Base-by-base conservation (phyloP, 768 basidiomycete genomes). In the Suillus occidentalis region DNA sequence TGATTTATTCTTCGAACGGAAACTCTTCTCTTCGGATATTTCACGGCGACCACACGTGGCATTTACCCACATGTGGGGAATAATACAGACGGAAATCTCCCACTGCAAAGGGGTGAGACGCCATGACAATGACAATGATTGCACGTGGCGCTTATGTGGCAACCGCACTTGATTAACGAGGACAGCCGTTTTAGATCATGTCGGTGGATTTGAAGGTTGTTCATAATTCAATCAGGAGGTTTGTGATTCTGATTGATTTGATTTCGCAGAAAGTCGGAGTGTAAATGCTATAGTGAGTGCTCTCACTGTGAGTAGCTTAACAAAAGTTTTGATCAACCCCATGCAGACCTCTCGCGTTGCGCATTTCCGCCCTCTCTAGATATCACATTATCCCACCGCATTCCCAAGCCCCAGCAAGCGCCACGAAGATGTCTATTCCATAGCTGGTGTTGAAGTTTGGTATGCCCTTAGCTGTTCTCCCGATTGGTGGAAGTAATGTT, bases 1-100 rank as follows among this genome's bases (percentile, higher is more conserved):
- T 53, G 28, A 20, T 31, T 53, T 20, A 16, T 40, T 40, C 37
- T 39, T 34, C n/a, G 31, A 56, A 36, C 55, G n/a, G 36, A 53
- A 16, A n/a, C n/a, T 14, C 36, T 39, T 22, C 7, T 39, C 56
- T 31, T 31, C 57, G 37, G 57, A 40, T 18, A 58, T 25, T 39
- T 52, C 31, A 9, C 28, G 28, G 52, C 28, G 52, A 31, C 56
- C 25, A 58, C 22, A 58, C 57, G 57, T 58, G 57, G 57, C 57
- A 58, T 22, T 37, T 56, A 22, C 25, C 3, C 57, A 40, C 57
- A 58, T 13, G 52, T 28, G 52, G 52, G 52, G 52, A 53, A 53
- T 53, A 53, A 53, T 53, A 20, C 52, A 20, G 9, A 53, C 52
- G 28, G 28, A 9, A 34, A 53, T 34, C 52, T 53, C 52, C 52